phyloP scores from a whole-genome alignment of 805 yeast species.

The Candida lessepsii region DNA sequence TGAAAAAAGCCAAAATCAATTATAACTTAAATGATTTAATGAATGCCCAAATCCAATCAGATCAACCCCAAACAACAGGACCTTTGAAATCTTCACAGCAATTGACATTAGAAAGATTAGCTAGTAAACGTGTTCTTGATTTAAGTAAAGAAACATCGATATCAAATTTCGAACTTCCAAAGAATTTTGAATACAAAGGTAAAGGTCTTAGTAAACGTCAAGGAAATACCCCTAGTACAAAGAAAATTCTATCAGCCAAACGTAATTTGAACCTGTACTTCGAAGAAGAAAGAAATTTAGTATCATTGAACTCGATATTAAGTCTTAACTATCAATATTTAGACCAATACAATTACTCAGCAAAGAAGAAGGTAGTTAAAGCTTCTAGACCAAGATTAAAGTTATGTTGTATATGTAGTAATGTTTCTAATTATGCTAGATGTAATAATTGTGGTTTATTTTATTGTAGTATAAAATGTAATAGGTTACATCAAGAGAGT shows the following conservation, averaged over 20 bases:
- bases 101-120: conserved; percentile 39
- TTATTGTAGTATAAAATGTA: conserved; percentile 41
- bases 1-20: conserved; percentile 42
- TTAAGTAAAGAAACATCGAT: conserved; percentile 31
- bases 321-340: conserved; percentile 40
- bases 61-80: conserved; percentile 24
- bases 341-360: conserved; percentile 28
- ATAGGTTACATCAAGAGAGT: conserved; percentile 40
- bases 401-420: conserved; percentile 44
- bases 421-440: conserved; percentile 34
- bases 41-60: conserved; percentile 41
- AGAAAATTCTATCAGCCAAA: conserved; percentile 40
- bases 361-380: conserved; percentile 16
- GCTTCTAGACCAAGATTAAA: conserved; percentile 31
- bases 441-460: conserved; percentile 41
- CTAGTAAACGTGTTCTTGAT: conserved; percentile 36
- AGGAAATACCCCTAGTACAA: conserved; percentile 46
- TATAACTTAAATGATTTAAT: conserved; percentile 42
- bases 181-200: conserved; percentile 34
- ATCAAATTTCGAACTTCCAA: conserved; percentile 40
- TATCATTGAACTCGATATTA: conserved; percentile 42
- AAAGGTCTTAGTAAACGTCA: conserved; percentile 23
- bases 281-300: conserved; percentile 45
- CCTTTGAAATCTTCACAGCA: conserved; percentile 43
- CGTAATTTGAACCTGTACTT: conserved; percentile 44